phyloP scores from a whole-genome alignment of 305 asterid species.

The Vinca major region DNA sequence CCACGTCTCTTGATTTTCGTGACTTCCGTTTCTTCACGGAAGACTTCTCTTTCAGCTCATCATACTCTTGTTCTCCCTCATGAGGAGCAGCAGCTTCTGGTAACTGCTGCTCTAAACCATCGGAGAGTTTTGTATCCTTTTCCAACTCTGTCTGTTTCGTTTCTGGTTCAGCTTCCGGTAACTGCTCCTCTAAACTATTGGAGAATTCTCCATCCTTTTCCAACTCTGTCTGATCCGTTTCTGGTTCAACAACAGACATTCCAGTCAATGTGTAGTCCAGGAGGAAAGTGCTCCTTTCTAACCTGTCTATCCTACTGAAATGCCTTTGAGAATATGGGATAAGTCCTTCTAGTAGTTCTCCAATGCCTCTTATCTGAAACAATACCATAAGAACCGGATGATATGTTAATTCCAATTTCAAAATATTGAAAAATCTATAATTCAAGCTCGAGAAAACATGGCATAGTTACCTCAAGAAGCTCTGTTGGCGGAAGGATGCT shows the following conservation, averaged over 20 bases:
- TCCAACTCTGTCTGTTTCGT: slow-evolving; percentile 20
- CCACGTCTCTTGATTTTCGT: slow-evolving; percentile 36
- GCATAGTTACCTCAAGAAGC: slow-evolving; percentile 47
- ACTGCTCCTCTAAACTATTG: slow-evolving; percentile 20
- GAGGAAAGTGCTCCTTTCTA: slow-evolving; percentile 69
- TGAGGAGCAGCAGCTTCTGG: slow-evolving; percentile 12
- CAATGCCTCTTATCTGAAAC: slow-evolving; percentile 58
- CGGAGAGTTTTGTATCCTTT: slow-evolving; percentile 18
- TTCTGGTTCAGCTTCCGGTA: slow-evolving; percentile 45
- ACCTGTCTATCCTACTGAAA: slow-evolving; percentile 57
- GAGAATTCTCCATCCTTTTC: slow-evolving; percentile 19
- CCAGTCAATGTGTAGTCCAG: slow-evolving; percentile 62
- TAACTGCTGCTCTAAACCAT: slow-evolving; percentile 20
- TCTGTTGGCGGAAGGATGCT: slow-evolving; percentile 59
- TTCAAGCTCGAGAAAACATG: slow-evolving; percentile 5
- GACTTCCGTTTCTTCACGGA: slow-evolving; percentile 52
- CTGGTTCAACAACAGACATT: slow-evolving; percentile 84
- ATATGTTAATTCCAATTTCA: background rate
- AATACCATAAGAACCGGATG: background rate
- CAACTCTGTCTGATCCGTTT: slow-evolving; percentile 23
- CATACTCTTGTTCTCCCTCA: slow-evolving; percentile 17
- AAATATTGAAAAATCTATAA: background rate
- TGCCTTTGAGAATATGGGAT: slow-evolving; percentile 79
- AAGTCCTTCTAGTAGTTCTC: slow-evolving; percentile 75
- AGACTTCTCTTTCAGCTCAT: slow-evolving; percentile 19